Evolutionary conservation across 352 stramenopile genomes (phyloP).

Genomic region (Phytopythium montanum): DNA sequence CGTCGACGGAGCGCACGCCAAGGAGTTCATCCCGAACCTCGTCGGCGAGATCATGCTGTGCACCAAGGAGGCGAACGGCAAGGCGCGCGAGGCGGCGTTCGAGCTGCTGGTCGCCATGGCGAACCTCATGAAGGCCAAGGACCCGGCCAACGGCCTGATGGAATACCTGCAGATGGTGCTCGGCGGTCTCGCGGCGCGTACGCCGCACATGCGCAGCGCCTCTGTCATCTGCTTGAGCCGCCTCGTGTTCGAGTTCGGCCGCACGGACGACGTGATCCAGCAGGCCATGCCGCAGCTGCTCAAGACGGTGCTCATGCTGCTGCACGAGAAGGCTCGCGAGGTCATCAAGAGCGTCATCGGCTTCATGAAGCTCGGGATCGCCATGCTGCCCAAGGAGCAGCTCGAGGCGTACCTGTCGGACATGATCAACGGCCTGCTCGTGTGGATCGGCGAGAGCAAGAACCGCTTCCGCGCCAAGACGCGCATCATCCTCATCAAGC

Average conservation of each 20-base stretch:
- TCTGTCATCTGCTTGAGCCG: slow-evolving; percentile 93
- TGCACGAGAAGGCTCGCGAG: slow-evolving; percentile 94
- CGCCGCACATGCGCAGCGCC: slow-evolving; percentile 95
- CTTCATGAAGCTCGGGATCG: slow-evolving; percentile 95
- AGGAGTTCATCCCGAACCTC: slow-evolving; percentile 87
- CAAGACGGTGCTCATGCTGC: slow-evolving; percentile 90
- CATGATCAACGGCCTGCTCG: slow-evolving; percentile 90
- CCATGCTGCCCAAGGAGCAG: slow-evolving; percentile 85
- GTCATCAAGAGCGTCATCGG: slow-evolving; percentile 96
- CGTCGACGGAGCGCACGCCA: slow-evolving; percentile 49
- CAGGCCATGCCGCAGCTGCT: slow-evolving; percentile 86
- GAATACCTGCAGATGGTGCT: slow-evolving; percentile 93
- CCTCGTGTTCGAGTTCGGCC: slow-evolving; percentile 94
- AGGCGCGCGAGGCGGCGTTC: slow-evolving; percentile 88
- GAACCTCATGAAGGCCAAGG: slow-evolving; percentile 60
- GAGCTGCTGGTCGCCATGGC: slow-evolving; percentile 85
- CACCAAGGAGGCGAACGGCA: slow-evolving; percentile 96
- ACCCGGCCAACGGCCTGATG: slow-evolving; percentile 65
- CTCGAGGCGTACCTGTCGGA: slow-evolving; percentile 90
- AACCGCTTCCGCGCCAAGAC: slow-evolving; percentile 95
- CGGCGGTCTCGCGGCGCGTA: slow-evolving; percentile 89
- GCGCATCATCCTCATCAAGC: slow-evolving; percentile 95
- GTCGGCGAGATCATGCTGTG: slow-evolving; percentile 96
- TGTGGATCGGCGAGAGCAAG: slow-evolving; percentile 94
- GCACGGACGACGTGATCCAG: slow-evolving; percentile 56